These are phyloP conservation scores for Apiosordaria backusii DNA, from an alignment of 495 filamentous ascomycete genomes.

Conservation along the genomic window DNA sequence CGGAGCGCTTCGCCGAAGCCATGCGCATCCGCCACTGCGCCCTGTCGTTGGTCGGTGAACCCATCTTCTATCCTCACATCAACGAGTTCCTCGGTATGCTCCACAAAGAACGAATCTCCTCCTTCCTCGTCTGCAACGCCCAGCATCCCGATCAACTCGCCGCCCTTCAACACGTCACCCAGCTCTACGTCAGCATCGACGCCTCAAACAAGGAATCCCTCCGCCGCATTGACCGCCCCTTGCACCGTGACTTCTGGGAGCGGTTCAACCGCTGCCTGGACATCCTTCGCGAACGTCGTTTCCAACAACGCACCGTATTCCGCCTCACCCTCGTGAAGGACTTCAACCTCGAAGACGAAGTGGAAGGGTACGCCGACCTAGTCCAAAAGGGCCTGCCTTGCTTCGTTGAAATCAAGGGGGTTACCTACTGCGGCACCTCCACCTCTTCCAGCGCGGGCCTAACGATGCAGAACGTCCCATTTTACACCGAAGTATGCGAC, in stretches of 20 bases:
- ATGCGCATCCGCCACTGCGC: slow-evolving; percentile 93
- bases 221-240: slow-evolving; percentile 79
- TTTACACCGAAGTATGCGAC: slow-evolving; percentile 78
- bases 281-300: slow-evolving; percentile 76
- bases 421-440: slow-evolving; percentile 92
- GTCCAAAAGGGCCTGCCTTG: slow-evolving; percentile 79
- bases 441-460: slow-evolving; percentile 75
- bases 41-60: slow-evolving; percentile 85
- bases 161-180: slow-evolving; percentile 75
- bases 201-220: slow-evolving; percentile 86
- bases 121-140: slow-evolving; percentile 96
- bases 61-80: slow-evolving; percentile 97
- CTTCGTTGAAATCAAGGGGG: slow-evolving; percentile 93
- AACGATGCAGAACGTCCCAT: slow-evolving; percentile 94
- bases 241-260: slow-evolving; percentile 97
- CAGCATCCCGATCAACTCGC: slow-evolving; percentile 92
- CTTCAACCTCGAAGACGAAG: slow-evolving; percentile 94
- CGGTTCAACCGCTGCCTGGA: slow-evolving; percentile 87
- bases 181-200: slow-evolving; percentile 94
- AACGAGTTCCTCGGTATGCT: slow-evolving; percentile 82
- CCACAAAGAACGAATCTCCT: slow-evolving; percentile 81
- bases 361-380: slow-evolving; percentile 82
- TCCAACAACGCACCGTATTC: slow-evolving; percentile 87
- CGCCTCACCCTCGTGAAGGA: slow-evolving; percentile 90
- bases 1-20: slow-evolving; percentile 87